Conservation (phyloP, 2,329 filamentous ascomycete genomes). For the Knufia fluminis region DNA sequence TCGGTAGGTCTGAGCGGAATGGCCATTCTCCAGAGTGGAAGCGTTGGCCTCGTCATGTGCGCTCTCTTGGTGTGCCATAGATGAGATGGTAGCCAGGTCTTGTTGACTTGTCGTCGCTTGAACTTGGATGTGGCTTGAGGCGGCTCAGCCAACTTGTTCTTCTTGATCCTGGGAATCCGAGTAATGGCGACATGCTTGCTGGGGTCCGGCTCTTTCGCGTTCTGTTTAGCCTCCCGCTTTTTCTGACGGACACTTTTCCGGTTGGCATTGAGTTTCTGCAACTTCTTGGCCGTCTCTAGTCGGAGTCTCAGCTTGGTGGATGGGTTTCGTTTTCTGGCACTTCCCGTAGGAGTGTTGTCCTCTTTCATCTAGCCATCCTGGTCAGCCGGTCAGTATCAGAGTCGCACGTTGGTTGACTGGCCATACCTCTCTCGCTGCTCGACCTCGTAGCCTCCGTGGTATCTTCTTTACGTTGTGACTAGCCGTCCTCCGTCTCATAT, state of each 20-base stretch:
- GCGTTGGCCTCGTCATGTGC: constrained; percentile 69
- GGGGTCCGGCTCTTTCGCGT: constrained; percentile 18
- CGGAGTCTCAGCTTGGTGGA: constrained; percentile 44
- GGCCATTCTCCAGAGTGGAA: constrained; percentile 83
- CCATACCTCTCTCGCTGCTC: constrained; percentile 55
- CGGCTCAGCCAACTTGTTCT: constrained; percentile 59
- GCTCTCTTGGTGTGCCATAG: constrained; percentile 89
- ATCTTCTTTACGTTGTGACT: constrained; percentile 92
- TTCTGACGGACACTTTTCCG: constrained; percentile 40
- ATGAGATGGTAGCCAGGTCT: constrained; percentile 93
- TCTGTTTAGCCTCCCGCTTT: constrained; percentile 28
- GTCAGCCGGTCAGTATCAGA: constrained; percentile 18
- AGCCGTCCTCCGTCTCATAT: constrained; percentile 75
- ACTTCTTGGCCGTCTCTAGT: constrained; percentile 63
- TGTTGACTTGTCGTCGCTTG: constrained; percentile 73
- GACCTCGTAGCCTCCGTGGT: constrained; percentile 62
- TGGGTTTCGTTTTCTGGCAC: constrained; percentile 42
- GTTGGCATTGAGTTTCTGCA: constrained; percentile 51
- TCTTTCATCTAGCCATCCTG: constrained; percentile 57
- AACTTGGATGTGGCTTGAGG: constrained; percentile 59
- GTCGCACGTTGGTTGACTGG: not conserved
- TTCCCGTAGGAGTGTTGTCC: constrained; percentile 81
- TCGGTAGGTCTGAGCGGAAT: constrained; percentile 76
- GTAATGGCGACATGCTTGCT: constrained; percentile 20
- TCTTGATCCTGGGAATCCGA: constrained; percentile 56